A percentile compares a stretch with the other conserved stretches of the same genome.
Evolutionary conservation across 2,329 filamentous ascomycete species (phyloP).

Genomic region (Huntiella moniliformis): DNA sequence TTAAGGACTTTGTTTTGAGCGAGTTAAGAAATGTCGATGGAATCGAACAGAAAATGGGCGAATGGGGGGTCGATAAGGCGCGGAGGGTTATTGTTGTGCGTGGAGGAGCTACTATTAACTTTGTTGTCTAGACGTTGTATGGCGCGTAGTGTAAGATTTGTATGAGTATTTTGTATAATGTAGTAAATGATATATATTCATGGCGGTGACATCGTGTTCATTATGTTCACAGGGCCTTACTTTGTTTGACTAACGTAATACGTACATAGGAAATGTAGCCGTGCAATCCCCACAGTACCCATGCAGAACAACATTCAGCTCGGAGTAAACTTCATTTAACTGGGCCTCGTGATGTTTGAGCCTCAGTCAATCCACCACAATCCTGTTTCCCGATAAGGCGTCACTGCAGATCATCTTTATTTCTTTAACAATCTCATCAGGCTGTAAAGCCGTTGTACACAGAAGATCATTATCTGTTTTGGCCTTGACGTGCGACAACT

Average conservation of each 20-base stretch:
- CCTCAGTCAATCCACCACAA: neutral
- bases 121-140: conserved; percentile 32
- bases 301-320: no score
- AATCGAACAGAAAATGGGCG: conserved; percentile 30
- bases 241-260: neutral
- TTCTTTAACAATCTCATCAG: neutral
- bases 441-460: neutral
- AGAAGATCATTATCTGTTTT: conserved; percentile 2
- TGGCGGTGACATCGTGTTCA: neutral
- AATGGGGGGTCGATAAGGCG: conserved; percentile 25
- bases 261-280: neutral
- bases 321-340: no score
- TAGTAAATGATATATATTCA: neutral
- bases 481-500: neutral
- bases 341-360: no score
- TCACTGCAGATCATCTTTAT: neutral
- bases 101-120: conserved; percentile 53
- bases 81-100: conserved; percentile 48
- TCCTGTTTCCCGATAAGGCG: neutral
- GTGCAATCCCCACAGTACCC: neutral
- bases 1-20: conserved; percentile 41
- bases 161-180: neutral
- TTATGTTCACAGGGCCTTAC: neutral
- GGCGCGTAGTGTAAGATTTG: conserved; percentile 1
- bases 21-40: conserved; percentile 42